Conservation (phyloP, 495 filamentous ascomycete species). For the Xylaria telfairii region DNA sequence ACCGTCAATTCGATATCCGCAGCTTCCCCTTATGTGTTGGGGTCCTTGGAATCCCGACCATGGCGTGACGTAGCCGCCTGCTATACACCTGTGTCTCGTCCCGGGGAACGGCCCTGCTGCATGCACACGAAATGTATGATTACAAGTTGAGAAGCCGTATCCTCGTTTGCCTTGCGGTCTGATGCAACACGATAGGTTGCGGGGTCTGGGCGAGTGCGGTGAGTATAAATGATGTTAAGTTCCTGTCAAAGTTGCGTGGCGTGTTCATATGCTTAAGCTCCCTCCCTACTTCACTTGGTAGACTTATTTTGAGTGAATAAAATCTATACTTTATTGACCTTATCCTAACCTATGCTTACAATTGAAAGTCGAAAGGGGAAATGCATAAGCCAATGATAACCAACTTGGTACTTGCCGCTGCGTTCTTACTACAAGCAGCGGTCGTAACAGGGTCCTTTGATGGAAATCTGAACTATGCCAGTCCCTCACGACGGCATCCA, state of each 20-base stretch:
- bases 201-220: background rate
- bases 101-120: background rate
- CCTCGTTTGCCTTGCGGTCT: background rate
- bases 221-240: constrained; percentile 1
- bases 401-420: background rate
- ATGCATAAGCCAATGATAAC: background rate
- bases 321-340: background rate
- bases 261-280: background rate
- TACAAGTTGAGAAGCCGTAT: background rate
- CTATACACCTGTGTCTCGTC: background rate
- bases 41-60: background rate
- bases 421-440: constrained; percentile 7
- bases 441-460: constrained; percentile 34
- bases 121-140: background rate
- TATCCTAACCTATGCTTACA: too few species aligned
- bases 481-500: constrained; percentile 63
- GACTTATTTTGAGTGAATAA: background rate
- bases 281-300: background rate
- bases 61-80: constrained; percentile 3
- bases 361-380: background rate
- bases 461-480: constrained; percentile 65
- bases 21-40: background rate
- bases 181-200: background rate
- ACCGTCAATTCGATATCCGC: background rate
- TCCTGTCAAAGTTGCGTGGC: background rate